phyloP scores from a whole-genome alignment of 192 early-diverging fungal genomes.

The Lunasporangiospora selenospora region DNA sequence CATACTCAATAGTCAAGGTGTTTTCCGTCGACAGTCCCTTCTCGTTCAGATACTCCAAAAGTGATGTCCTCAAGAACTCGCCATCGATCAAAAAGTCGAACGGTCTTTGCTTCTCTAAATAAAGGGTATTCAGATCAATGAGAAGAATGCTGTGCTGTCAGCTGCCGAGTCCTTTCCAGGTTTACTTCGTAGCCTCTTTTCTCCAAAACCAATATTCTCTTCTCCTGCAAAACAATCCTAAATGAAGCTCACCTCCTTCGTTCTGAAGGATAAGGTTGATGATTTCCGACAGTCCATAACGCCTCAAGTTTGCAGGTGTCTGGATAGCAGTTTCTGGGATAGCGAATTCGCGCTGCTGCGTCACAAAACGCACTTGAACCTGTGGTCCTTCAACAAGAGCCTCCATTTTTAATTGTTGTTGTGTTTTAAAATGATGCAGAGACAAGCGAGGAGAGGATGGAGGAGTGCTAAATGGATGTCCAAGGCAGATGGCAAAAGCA shows the following conservation, averaged over 20 bases:
- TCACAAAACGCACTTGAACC: constrained; percentile 87
- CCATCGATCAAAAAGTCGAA: constrained; percentile 95
- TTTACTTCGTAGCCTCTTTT: not conserved
- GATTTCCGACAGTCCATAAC: constrained; percentile 93
- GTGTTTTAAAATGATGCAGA: constrained; percentile 2
- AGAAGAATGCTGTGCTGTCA: not conserved
- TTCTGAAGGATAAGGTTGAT: constrained; percentile 87
- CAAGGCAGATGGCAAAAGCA: not conserved
- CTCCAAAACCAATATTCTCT: no score
- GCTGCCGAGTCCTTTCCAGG: not conserved
- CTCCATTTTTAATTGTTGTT: constrained; percentile 38
- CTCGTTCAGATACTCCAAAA: constrained; percentile 76
- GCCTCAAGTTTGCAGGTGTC: constrained; percentile 82
- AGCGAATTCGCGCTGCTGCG: constrained; percentile 74
- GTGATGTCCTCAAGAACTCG: constrained; percentile 83
- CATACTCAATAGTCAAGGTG: constrained; percentile 87
- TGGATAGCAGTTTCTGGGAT: constrained; percentile 88
- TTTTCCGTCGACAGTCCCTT: constrained; percentile 81
- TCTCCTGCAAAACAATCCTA: not conserved
- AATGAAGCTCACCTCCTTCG: constrained; percentile 31
- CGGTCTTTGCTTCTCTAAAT: constrained; percentile 73
- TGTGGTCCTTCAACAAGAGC: constrained; percentile 53
- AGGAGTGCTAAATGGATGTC: not conserved
- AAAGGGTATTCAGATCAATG: not conserved
- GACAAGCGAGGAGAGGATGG: not conserved